phyloP scores from a whole-genome alignment of 164 flowering plant genomes.

The Liquidambar formosana region DNA sequence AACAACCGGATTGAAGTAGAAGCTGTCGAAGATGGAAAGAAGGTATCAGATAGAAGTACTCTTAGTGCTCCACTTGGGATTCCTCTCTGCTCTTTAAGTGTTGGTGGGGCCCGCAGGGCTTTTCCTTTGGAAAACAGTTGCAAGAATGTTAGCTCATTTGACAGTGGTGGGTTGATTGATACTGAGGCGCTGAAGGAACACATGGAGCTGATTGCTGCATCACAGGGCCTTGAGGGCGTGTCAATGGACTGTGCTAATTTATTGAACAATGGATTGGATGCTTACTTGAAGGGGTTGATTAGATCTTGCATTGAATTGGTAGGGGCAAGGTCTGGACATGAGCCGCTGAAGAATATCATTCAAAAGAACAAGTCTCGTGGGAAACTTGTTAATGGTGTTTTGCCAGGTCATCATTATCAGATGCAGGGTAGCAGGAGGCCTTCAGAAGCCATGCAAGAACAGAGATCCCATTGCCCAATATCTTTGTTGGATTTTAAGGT shows the following conservation, averaged over 20 bases:
- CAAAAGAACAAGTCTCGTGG: slow-evolving; percentile 55
- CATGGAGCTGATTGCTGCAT: slow-evolving; percentile 84
- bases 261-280: slow-evolving; percentile 73
- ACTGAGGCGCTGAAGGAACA: slow-evolving; percentile 63
- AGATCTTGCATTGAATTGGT: slow-evolving; percentile 74
- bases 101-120: slow-evolving; percentile 78
- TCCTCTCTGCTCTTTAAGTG: slow-evolving; percentile 73
- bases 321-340: slow-evolving; percentile 55
- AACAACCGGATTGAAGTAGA: slow-evolving; percentile 34
- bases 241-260: slow-evolving; percentile 74
- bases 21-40: slow-evolving; percentile 49
- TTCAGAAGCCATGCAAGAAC: slow-evolving; percentile 48
- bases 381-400: slow-evolving; percentile 65
- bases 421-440: slow-evolving; percentile 46
- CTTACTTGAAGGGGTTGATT: slow-evolving; percentile 77
- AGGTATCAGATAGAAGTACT: slow-evolving; percentile 48
- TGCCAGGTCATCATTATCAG: slow-evolving; percentile 63
- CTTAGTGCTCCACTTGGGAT: slow-evolving; percentile 87
- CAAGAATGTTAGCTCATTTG: slow-evolving; percentile 38
- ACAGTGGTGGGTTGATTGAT: slow-evolving; percentile 60
- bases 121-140: slow-evolving; percentile 37
- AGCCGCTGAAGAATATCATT: slow-evolving; percentile 33
- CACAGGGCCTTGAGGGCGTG: slow-evolving; percentile 80
- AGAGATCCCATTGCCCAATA: slow-evolving; percentile 36
- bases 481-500: slow-evolving; percentile 85